Conservation (phyloP, 306 rosid species). For the Inga leiocalycina region DNA sequence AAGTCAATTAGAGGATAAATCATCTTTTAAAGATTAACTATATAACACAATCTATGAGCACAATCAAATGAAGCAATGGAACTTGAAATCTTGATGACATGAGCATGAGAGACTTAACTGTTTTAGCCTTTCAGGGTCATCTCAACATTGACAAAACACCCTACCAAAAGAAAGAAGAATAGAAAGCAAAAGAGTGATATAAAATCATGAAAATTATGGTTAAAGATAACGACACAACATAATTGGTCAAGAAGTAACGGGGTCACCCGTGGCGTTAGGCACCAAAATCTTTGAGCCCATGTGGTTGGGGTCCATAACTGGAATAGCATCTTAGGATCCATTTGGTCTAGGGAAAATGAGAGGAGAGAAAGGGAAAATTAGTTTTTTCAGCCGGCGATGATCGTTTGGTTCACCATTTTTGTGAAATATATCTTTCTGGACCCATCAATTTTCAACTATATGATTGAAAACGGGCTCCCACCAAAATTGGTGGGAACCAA, state of each 20-base stretch:
- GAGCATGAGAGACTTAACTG: background rate
- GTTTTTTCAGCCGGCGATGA: fast-evolving
- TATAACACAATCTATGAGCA: background rate
- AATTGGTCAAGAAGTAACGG: slow-evolving; percentile 1
- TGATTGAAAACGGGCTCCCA: too few species aligned
- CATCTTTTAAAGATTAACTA: background rate
- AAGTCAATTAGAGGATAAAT: background rate
- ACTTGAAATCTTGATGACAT: background rate
- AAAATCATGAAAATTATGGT: background rate
- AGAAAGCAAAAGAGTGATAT: background rate
- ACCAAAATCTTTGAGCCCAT: background rate
- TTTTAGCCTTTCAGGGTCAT: background rate
- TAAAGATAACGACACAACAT: background rate
- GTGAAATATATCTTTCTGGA: too few species aligned
- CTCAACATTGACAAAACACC: slow-evolving; percentile 2
- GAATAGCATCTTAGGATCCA: background rate
- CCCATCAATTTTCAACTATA: too few species aligned
- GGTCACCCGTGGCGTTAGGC: background rate
- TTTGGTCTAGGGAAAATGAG: too few species aligned
- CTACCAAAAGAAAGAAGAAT: background rate
- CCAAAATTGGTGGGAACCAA: too few species aligned
- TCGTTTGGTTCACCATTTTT: fast-evolving
- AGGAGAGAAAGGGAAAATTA: too few species aligned
- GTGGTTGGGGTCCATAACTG: background rate
- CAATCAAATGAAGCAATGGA: background rate